Base-by-base conservation (phyloP, 1,139 yeast species). In the Yarrowia galli region DNA sequence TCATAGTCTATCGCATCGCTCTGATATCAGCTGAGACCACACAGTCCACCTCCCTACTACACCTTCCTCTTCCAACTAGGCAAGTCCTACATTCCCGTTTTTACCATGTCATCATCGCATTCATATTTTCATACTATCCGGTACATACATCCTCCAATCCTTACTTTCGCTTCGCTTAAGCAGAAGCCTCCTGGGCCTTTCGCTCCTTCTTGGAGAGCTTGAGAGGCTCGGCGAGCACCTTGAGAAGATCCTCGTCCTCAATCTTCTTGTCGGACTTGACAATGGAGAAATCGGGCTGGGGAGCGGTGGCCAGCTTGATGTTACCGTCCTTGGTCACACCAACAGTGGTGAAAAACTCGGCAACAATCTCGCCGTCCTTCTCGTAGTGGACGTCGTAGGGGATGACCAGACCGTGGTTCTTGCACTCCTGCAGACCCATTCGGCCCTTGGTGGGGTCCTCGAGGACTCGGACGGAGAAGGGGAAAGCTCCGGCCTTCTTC, bases 311-410 rank as follows among this genome's bases (percentile, higher is more conserved):
- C 75, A 87, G 83, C 81, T 85, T 87, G 73, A 88, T 86, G 73
- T 88, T 82, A 68, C 95, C 95, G 74, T 85, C 86, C 79, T 87
- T 87, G 77, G 93, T 89, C 74, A 90, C 79, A 67, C 91, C 93
- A 74, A 89, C 85, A 64, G 96, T 90, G 72, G 92, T 87, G 81
- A 87, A 89, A 78, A 82, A 87, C 80, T 89, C 92, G 49, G 91
- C 92, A 74, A 89, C 84, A 71, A 77, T 80, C 76, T 87, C 89
- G 69, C 87, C 89, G 73, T 87, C 88, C 81, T 86, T 88, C 75
- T 88, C 93, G 75, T 85, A 83, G 77, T 85, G 83, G 69, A 89
- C 84, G 71, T 89, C 93, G 77, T 89, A 89, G 65, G 91, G 87
- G 76, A 85, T 83, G 73, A 89, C 83, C 68, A 89, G 86, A 73